Conservation (phyloP, 2,329 filamentous ascomycete genomes). For the Thielaviopsis punctulata region DNA sequence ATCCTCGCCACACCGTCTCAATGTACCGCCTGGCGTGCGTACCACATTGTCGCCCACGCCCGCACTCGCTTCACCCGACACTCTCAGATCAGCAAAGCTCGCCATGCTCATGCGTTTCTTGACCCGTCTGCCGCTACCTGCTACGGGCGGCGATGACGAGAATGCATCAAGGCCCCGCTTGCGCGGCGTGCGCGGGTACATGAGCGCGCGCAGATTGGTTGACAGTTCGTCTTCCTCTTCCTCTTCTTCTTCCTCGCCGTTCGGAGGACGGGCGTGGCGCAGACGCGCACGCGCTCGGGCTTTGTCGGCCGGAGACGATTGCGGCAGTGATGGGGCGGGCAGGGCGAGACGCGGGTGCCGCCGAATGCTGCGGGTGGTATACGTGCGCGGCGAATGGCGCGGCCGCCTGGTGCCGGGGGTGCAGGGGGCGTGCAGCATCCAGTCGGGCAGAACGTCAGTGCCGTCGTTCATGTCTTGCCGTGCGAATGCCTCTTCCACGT, state of each 20-base stretch:
- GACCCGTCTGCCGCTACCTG: neutral
- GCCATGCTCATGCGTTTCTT: constrained; percentile 6
- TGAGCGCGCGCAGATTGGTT: constrained; percentile 16
- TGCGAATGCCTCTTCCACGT: neutral
- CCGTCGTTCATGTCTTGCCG: neutral
- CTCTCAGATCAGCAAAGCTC: neutral
- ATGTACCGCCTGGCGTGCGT: constrained; percentile 32
- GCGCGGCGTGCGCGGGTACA: neutral
- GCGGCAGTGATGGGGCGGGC: neutral
- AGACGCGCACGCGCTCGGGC: neutral
- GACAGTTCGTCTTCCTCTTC: constrained; percentile 23
- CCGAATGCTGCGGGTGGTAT: neutral
- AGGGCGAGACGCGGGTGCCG: neutral
- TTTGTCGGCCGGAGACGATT: constrained; percentile 2
- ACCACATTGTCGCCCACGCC: neutral
- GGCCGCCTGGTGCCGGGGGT: neutral
- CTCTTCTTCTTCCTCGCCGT: constrained; percentile 6
- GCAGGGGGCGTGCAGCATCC: neutral
- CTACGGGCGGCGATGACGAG: neutral
- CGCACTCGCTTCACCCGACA: neutral
- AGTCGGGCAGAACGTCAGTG: neutral
- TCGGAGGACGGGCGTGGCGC: neutral
- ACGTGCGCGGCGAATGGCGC: neutral
- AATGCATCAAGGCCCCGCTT: neutral
- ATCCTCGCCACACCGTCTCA: constrained; percentile 34